Conservation (phyloP, 495 filamentous ascomycete genomes). For the Amphirosellinia nigrospora region DNA sequence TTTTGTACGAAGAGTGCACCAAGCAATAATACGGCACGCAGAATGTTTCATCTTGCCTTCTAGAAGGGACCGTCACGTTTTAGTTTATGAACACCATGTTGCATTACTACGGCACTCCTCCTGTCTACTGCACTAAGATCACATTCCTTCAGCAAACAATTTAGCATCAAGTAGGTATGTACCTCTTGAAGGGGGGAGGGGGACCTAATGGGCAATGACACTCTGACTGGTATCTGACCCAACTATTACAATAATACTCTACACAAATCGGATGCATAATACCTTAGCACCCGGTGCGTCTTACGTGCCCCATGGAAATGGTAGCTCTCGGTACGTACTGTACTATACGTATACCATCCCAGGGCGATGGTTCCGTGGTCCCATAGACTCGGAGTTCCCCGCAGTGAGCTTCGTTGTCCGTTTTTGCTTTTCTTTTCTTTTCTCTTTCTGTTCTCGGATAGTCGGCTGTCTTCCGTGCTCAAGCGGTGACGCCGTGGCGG, state of each 20-base stretch:
- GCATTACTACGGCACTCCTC: neutral
- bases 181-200: neutral
- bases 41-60: conserved; percentile 21
- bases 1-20: too few species aligned
- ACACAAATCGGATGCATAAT: neutral
- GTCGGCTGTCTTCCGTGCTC: conserved; percentile 8
- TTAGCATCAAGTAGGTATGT: neutral
- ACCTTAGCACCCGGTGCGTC: too few species aligned
- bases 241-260: neutral
- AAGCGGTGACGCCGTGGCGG: conserved; percentile 12
- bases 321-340: too few species aligned
- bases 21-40: conserved; percentile 6
- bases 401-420: neutral
- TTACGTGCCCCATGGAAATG: neutral
- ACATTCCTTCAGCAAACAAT: neutral
- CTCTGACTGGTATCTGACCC: neutral
- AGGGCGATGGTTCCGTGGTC: neutral
- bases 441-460: conserved; percentile 8
- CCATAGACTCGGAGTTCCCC: neutral
- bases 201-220: neutral
- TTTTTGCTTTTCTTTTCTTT: neutral
- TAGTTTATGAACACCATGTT: neutral
- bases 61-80: conserved; percentile 18
- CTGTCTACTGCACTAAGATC: neutral
- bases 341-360: neutral